Conservation (phyloP, 495 filamentous ascomycete species). For the Neurospora sp. region DNA sequence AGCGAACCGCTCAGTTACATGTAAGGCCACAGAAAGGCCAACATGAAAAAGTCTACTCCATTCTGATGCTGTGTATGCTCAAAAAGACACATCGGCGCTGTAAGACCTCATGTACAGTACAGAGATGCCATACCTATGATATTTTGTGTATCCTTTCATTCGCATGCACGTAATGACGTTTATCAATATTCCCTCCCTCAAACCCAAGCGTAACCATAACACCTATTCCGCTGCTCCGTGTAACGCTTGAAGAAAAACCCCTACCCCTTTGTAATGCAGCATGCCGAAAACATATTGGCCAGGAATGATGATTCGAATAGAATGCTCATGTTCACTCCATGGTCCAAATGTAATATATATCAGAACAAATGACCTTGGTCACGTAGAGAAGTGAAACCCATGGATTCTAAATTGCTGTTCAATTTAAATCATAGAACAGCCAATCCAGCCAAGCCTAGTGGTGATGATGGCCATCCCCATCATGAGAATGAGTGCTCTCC, state of each 20-base stretch:
- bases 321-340: background rate
- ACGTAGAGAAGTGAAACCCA: background rate
- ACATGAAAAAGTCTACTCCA: background rate
- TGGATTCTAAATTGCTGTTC: background rate
- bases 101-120: background rate
- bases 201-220: background rate
- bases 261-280: background rate
- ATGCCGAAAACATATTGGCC: background rate
- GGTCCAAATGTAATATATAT: background rate
- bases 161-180: background rate
- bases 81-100: background rate
- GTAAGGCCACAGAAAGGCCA: background rate
- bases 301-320: background rate
- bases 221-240: background rate
- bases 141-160: background rate
- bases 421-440: background rate
- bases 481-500: conserved; percentile 16
- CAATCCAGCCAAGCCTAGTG: background rate
- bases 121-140: background rate
- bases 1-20: background rate
- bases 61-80: background rate
- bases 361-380: background rate
- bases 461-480: conserved; percentile 4
- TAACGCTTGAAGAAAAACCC: background rate
- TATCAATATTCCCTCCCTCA: background rate